Evolutionary conservation across 192 early-diverging fungal species (phyloP).

Genomic region (Rhizophlyctis rosea): DNA sequence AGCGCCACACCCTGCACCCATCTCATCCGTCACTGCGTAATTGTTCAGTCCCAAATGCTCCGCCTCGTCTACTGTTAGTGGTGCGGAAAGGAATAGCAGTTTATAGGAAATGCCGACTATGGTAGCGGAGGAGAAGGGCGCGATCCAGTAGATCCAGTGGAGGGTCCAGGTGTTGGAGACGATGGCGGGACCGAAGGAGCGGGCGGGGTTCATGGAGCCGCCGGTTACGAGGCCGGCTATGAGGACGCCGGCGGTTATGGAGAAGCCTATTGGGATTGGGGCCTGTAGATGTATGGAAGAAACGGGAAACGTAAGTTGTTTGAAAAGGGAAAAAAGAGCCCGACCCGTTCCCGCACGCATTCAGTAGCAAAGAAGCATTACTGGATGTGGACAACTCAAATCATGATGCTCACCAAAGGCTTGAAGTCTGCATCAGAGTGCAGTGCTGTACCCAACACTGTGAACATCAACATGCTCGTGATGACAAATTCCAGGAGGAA

Average conservation of each 20-base stretch:
- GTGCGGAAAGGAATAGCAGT: slow-evolving; percentile 13
- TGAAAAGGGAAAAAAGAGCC: no score
- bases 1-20: neutral
- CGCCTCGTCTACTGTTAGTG: slow-evolving; percentile 1
- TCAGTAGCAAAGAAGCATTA: neutral
- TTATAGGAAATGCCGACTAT: slow-evolving; percentile 14
- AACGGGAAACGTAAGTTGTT: neutral
- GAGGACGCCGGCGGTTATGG: slow-evolving; percentile 13
- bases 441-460: slow-evolving; percentile 7
- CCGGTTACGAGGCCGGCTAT: slow-evolving; percentile 11
- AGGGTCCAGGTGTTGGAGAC: slow-evolving; percentile 11
- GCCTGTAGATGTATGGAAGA: no score
- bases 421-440: no score
- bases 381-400: no score
- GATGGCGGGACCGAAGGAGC: slow-evolving; percentile 19
- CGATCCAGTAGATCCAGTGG: slow-evolving; percentile 16
- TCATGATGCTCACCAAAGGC: no score
- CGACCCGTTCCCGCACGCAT: no score
- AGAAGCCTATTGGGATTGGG: slow-evolving; percentile 22
- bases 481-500: slow-evolving; percentile 16
- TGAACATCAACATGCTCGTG: slow-evolving; percentile 15
- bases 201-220: slow-evolving; percentile 19
- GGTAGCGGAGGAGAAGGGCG: slow-evolving; percentile 2
- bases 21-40: neutral
- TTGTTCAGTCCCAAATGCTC: neutral